Evolutionary conservation across 176 grass and related monocot species (phyloP).

Genomic region (Bromus sterilis): DNA sequence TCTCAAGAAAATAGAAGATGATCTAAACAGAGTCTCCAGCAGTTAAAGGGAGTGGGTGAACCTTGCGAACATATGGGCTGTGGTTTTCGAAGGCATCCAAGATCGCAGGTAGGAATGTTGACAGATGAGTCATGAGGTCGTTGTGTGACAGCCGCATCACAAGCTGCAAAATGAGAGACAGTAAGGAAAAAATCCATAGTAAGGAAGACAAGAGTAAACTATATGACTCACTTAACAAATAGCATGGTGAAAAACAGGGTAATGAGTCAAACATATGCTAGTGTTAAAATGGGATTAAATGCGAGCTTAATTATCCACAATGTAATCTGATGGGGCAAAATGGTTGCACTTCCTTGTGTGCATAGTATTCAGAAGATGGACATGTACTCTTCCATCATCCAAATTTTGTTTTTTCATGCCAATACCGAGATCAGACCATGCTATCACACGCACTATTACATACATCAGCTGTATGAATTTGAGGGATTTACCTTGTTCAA

Average conservation of each 20-base stretch:
- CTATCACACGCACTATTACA: neutral
- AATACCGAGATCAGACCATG: neutral
- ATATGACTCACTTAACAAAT: neutral
- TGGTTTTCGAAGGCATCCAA: conserved; percentile 61
- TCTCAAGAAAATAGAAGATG: neutral
- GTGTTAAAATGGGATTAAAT: too few species aligned
- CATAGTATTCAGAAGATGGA: neutral
- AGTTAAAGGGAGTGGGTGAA: conserved; percentile 13
- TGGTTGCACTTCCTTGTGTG: too few species aligned
- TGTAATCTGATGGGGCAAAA: too few species aligned
- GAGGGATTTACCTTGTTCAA: conserved; percentile 66
- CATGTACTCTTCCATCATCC: neutral
- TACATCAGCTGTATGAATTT: neutral
- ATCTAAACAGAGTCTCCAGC: neutral
- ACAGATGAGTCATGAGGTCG: conserved; percentile 57
- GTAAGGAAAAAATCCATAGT: neutral
- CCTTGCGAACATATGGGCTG: conserved; percentile 81
- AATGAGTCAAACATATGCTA: too few species aligned
- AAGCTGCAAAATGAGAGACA: conserved; percentile 51
- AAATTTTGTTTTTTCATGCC: neutral
- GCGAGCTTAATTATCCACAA: too few species aligned
- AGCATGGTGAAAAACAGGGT: too few species aligned
- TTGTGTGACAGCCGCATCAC: conserved; percentile 59
- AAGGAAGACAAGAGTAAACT: neutral
- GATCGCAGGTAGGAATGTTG: conserved; percentile 62